phyloP scores from a whole-genome alignment of 306 rosid species.

The Cicer pinnatifidum region DNA sequence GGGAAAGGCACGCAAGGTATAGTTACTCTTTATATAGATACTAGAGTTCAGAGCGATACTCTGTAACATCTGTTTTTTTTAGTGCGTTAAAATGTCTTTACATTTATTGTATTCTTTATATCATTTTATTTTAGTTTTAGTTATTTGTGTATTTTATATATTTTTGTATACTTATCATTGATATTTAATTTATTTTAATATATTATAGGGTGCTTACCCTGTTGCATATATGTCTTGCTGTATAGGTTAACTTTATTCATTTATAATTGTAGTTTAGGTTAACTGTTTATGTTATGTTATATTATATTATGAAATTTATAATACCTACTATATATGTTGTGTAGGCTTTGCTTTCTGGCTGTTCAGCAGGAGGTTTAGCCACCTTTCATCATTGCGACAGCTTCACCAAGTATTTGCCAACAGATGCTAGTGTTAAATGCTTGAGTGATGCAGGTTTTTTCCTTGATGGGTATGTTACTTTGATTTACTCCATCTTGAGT shows the following conservation, averaged over 20 bases:
- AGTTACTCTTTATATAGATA: not conserved
- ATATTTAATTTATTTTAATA: too few species aligned
- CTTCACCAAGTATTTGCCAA: slow-evolving; percentile 71
- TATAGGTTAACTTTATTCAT: too few species aligned
- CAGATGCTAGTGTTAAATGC: slow-evolving; percentile 75
- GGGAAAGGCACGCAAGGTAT: slow-evolving; percentile 76
- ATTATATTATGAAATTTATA: slow-evolving; percentile 17
- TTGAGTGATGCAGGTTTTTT: slow-evolving; percentile 95
- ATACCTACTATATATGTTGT: slow-evolving; percentile 26
- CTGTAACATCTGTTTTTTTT: too few species aligned
- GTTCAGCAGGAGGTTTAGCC: slow-evolving; percentile 97
- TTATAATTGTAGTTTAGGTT: slow-evolving; percentile 11
- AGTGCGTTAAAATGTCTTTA: too few species aligned
- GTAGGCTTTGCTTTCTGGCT: slow-evolving; percentile 93
- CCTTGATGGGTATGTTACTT: slow-evolving; percentile 64
- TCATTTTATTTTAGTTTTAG: too few species aligned
- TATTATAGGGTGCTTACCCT: too few species aligned
- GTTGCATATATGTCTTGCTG: too few species aligned
- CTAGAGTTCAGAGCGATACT: too few species aligned
- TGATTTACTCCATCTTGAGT: not conserved
- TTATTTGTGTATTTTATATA: too few species aligned
- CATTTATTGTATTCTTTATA: too few species aligned
- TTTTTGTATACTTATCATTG: too few species aligned
- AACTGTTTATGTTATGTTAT: not conserved
- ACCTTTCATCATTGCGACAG: slow-evolving; percentile 83